Conservation (phyloP, 2,329 filamentous ascomycete genomes). For the Botrytis byssoidea region DNA sequence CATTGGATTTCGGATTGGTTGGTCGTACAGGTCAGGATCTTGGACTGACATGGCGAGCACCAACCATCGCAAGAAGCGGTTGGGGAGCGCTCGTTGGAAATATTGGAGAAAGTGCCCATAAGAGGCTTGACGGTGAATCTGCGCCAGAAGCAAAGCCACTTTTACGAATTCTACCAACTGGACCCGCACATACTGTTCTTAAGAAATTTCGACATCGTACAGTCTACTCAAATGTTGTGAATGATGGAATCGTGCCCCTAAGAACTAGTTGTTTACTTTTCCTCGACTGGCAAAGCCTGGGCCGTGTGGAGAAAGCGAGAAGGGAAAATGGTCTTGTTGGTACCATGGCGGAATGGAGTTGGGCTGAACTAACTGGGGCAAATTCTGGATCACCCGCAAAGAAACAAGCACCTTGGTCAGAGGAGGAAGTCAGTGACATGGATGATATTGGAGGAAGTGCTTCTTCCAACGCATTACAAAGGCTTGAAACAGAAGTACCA, state of each 20-base stretch:
- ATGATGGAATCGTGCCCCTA: slow-evolving; percentile 93
- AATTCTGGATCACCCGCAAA: slow-evolving; percentile 43
- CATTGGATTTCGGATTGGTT: slow-evolving; percentile 91
- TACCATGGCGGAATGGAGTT: slow-evolving; percentile 89
- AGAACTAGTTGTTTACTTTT: slow-evolving; percentile 96
- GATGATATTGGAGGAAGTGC: slow-evolving; percentile 32
- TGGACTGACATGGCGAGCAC: slow-evolving; percentile 89
- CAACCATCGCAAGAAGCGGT: slow-evolving; percentile 78
- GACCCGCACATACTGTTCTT: slow-evolving; percentile 82
- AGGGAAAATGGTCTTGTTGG: slow-evolving; percentile 90
- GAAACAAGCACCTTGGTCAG: slow-evolving; percentile 27
- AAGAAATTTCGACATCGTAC: slow-evolving; percentile 88
- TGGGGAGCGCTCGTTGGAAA: slow-evolving; percentile 87
- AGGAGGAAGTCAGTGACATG: slow-evolving; percentile 29
- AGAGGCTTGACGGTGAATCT: slow-evolving; percentile 55
- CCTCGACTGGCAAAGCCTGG: slow-evolving; percentile 92
- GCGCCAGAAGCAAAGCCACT: slow-evolving; percentile 86
- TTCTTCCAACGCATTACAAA: slow-evolving; percentile 46
- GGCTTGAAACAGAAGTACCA: slow-evolving; percentile 57
- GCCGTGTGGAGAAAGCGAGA: slow-evolving; percentile 89
- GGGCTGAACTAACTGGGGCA: slow-evolving; percentile 83
- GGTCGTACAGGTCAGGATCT: slow-evolving; percentile 95
- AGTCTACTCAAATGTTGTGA: slow-evolving; percentile 94
- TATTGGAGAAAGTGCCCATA: slow-evolving; percentile 66
- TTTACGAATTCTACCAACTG: slow-evolving; percentile 83